A percentile compares a stretch with the other conserved stretches of the same genome.
Conservation (phyloP, 1,284 basidiomycete genomes). For the Ustilago sp. region DNA sequence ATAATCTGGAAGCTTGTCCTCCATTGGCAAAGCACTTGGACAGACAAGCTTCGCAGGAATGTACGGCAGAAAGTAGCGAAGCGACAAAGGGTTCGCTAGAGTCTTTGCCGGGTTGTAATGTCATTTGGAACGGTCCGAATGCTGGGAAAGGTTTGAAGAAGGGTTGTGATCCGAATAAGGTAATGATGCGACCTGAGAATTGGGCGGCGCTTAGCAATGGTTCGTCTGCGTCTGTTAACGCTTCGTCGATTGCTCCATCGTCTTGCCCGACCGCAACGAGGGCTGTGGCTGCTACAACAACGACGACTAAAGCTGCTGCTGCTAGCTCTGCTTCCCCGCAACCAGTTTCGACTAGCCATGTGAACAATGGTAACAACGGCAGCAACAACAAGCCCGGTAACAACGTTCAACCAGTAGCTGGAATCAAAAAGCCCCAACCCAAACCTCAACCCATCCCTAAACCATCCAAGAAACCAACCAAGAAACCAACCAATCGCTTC, state of each 20-base stretch:
- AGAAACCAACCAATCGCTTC: not conserved
- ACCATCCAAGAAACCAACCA: not conserved
- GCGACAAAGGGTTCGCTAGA: constrained; percentile 15
- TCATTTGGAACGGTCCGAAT: constrained; percentile 48
- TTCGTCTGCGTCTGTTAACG: not conserved
- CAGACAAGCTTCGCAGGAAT: constrained; percentile 7
- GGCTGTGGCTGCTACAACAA: not conserved
- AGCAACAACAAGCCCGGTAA: not conserved
- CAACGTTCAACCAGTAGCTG: not conserved
- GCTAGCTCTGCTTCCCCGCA: not conserved
- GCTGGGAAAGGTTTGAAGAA: constrained; percentile 39
- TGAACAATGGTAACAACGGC: not conserved
- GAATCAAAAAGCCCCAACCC: not conserved
- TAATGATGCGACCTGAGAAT: constrained; percentile 28
- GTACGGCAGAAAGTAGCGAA: constrained; percentile 21
- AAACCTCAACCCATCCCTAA: not conserved
- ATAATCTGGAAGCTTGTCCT: constrained; percentile 72
- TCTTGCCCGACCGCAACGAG: not conserved
- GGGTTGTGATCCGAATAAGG: constrained; percentile 40
- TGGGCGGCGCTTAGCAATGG: not conserved
- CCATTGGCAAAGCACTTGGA: constrained; percentile 42
- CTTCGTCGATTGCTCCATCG: not conserved
- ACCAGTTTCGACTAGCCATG: not conserved
- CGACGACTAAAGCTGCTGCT: not conserved
- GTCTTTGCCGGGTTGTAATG: constrained; percentile 52